Evolutionary conservation across 2,329 filamentous ascomycete genomes (phyloP), one percentile per base, ranked within the genome.

Genomic region (Trichophyton benhamiae): DNA sequence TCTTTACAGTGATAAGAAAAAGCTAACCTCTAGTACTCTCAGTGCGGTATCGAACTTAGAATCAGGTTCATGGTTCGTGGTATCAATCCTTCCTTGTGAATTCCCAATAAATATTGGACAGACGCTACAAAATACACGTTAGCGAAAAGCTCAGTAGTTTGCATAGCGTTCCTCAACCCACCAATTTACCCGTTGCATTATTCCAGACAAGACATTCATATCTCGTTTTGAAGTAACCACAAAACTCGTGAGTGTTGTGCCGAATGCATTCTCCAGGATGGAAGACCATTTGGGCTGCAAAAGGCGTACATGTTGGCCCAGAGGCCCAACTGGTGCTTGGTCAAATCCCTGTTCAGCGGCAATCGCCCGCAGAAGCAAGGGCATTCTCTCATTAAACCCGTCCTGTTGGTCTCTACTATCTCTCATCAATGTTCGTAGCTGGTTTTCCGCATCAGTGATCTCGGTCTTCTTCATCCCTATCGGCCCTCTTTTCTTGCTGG

Each of bases 221-320:
- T 99, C 94, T 11, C 78, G 74, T 68, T 88, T 89, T 72, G 79
- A 89, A 4, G 83, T 86, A 48, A 96, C 91, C 58, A 95, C 82
- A 69, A 97, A 99, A 1, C 83, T 85, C 64, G 84, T 87, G 36
- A 97, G 76, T 0, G 77, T 79, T 2, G 73, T 74, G n/a, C 89
- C 89, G 53, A 96, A 80, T 1, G 83, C 83, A 64, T 82, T 87
- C 71, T 99, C 94, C 13, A 99, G 73, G 49, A 95, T 84, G 0
- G 83, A 82, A 0, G 87, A 87, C 94, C 94, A 99, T 67, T 89
- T 81, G 0, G 89, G 87, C 66, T 92, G 86, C 41, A 84, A 76
- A 25, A 99, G 77, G 66, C 84, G 85, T 59, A 99, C 80, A 68
- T 94, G 83, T 25, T 84, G 78, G 33, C 91, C 94, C 13, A 97